Percentiles rank a stretch among this genome's conserved stretches.
Evolutionary conservation across 306 rosid genomes (phyloP).

Genomic region (Macrotyloma uniflorum): DNA sequence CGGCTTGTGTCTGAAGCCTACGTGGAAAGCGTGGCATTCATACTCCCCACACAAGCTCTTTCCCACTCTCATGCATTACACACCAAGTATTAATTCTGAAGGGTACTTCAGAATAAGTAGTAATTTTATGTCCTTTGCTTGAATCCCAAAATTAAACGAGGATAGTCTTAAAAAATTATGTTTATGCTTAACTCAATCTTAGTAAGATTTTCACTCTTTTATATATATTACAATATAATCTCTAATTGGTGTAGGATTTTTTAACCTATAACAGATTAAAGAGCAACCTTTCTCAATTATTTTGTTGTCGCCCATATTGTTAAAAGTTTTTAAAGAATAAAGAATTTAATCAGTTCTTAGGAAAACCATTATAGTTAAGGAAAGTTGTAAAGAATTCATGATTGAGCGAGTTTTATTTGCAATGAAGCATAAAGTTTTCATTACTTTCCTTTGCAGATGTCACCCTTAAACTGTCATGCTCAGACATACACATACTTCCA

Average conservation of each 20-base stretch:
- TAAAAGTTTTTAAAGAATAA: not conserved
- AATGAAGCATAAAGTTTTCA: not conserved
- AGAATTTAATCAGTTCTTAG: not conserved
- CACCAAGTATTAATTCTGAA: not conserved
- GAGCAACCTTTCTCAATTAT: not conserved
- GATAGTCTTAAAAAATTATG: no score
- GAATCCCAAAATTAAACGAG: not conserved
- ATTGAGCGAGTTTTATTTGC: not conserved
- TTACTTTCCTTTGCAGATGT: not conserved
- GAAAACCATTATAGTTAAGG: not conserved
- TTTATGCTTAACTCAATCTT: no score
- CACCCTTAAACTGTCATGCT: not conserved
- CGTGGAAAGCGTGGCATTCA: constrained; percentile 45
- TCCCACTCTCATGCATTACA: not conserved
- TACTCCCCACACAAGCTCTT: constrained; percentile 42
- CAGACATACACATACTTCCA: not conserved
- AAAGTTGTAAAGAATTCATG: not conserved
- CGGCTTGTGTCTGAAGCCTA: constrained; percentile 36
- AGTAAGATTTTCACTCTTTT: no score
- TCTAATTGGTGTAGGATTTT: no score
- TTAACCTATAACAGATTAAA: not conserved
- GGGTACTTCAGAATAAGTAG: not conserved
- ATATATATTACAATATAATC: no score
- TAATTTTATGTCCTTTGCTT: not conserved
- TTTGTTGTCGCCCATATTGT: not conserved